Base-by-base conservation (phyloP, 768 basidiomycete species). In the Boletus subcaerulescens region DNA sequence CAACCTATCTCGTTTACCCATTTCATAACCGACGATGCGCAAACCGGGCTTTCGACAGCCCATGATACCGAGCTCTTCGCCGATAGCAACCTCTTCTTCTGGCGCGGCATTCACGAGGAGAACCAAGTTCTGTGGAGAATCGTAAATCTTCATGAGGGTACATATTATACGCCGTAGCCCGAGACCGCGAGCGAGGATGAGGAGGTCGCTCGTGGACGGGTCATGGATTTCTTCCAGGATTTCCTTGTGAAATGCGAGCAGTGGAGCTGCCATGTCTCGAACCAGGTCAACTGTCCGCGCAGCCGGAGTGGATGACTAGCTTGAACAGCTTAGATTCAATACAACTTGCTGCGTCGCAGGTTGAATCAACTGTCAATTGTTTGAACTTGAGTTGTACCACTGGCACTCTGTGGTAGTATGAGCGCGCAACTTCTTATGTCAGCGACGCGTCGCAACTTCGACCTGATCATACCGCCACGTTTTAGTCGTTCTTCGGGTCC, bases 61-160 rank as follows among this genome's bases (percentile, higher is more conserved):
- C 84, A 97, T 88, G 12, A 93, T 84, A 1, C 93, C 87, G 32
- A 99, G 78, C 67, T 97, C 93, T 60, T 97, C 94, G 1, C 91
- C 92, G 33, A 98, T 91, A 7, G 87, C 93, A 2, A 85, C 78
- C 66, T 96, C 95, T 67, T 98, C 97, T 60, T 94, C 91, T 10
- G 84, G 80, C 0, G 85, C 80, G 0, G 90, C 89, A 72, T 92
- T 88, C 45, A 98, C 85, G 20, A 99, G 76, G 10, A 98, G 73
- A 42, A 98, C 81, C 15, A 97, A 81, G 65, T 82, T 94, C 56
- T 85, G 81, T 33, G 91, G 85, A 20, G 88, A 82, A 74, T 94
- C 91, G 67, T 96, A 98, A 39, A 96, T 91, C 74, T 95, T 90
- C 75, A 98, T 79, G 39, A 98, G 80, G 0, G 87, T 89, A 73